Evolutionary conservation across 257 asterid species (phyloP).

Genomic region (Prunella vulgaris): DNA sequence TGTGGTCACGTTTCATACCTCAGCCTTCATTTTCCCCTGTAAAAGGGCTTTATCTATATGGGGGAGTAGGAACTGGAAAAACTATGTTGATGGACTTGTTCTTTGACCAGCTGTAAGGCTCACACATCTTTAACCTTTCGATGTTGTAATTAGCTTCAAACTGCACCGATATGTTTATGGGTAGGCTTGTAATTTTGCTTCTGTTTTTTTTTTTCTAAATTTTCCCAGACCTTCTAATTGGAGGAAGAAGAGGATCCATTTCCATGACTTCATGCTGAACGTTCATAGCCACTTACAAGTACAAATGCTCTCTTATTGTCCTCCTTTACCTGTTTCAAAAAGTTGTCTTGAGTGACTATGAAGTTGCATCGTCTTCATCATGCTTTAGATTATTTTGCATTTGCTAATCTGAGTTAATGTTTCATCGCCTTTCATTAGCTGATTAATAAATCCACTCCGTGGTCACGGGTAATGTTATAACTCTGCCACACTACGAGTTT

Average conservation of each 20-base stretch:
- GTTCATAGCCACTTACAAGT: conserved; percentile 93
- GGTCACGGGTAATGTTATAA: too few relatives aligned
- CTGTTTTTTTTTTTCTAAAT: conserved; percentile 5
- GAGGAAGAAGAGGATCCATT: conserved; percentile 96
- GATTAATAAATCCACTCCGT: not conserved
- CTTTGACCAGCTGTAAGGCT: conserved; percentile 62
- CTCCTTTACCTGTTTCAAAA: not conserved
- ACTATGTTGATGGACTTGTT: conserved; percentile 97
- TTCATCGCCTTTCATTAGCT: not conserved
- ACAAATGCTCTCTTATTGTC: conserved; percentile 15
- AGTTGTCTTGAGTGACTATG: not conserved
- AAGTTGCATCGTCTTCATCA: conserved; percentile 6
- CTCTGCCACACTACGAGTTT: too few relatives aligned
- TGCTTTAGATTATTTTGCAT: conserved; percentile 6
- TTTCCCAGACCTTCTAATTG: conserved; percentile 66
- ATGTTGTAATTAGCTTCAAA: conserved; percentile 9
- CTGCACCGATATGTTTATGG: conserved; percentile 36
- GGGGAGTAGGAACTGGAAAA: conserved; percentile 98
- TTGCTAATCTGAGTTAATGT: not conserved
- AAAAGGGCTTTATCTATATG: conserved; percentile 90
- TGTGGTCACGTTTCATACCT: conserved; percentile 89
- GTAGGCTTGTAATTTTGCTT: conserved; percentile 33
- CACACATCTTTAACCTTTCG: conserved; percentile 9
- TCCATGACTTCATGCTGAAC: conserved; percentile 90
- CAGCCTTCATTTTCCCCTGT: conserved; percentile 67